phyloP scores from a whole-genome alignment of 768 basidiomycete species.

The Tulasnella sp. region DNA sequence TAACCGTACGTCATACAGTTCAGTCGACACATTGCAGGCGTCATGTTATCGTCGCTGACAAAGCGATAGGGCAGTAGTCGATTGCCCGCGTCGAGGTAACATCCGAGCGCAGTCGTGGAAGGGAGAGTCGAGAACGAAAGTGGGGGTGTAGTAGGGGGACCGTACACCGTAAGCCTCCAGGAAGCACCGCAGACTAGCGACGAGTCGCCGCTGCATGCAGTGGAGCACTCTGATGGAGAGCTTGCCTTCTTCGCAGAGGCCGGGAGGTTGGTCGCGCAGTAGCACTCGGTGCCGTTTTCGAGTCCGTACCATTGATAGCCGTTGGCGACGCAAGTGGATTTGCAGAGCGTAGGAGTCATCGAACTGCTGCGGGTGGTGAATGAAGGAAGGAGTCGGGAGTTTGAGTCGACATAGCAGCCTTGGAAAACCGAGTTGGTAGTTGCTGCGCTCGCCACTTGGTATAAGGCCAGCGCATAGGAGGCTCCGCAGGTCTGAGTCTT shows the following conservation, averaged over 20 bases:
- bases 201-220: not conserved
- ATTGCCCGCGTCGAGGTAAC: not conserved
- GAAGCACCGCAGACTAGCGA: not conserved
- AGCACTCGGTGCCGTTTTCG: constrained; percentile 3
- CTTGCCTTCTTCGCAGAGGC: not conserved
- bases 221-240: not conserved
- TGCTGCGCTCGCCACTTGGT: not conserved
- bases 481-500: not conserved
- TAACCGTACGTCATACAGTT: not conserved
- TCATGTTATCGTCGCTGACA: not conserved
- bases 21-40: not conserved
- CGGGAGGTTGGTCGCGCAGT: not conserved
- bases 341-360: not conserved
- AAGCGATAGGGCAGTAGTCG: not conserved
- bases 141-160: not conserved
- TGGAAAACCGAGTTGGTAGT: not conserved
- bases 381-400: not conserved
- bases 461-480: not conserved
- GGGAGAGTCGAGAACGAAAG: not conserved
- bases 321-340: not conserved
- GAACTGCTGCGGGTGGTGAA: not conserved
- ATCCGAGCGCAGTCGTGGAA: not conserved
- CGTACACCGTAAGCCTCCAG: not conserved
- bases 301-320: constrained; percentile 1
- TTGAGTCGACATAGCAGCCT: not conserved